Conservation (phyloP, 2,329 filamentous ascomycete genomes). For the Hypocreales sp. region DNA sequence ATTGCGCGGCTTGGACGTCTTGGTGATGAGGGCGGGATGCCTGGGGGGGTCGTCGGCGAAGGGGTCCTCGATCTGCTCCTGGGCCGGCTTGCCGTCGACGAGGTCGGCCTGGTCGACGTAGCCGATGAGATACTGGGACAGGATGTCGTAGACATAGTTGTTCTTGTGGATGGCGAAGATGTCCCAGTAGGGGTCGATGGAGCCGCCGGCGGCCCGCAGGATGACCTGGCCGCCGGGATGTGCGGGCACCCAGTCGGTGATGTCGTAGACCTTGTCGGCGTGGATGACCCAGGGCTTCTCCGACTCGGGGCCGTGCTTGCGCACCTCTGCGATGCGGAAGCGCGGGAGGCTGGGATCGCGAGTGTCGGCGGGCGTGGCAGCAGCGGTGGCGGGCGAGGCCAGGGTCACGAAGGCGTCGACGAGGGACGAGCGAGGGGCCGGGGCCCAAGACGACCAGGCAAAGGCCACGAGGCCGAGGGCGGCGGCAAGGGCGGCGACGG, state of each 20-base stretch:
- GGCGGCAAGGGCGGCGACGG: constrained; percentile 3
- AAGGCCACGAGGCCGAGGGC: constrained; percentile 3
- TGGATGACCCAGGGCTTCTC: constrained; percentile 47
- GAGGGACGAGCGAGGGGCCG: constrained; percentile 2
- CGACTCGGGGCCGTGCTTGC: constrained; percentile 35
- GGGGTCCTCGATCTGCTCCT: constrained; percentile 42
- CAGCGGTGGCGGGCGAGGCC: constrained; percentile 1
- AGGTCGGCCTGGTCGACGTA: constrained; percentile 43
- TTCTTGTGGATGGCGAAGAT: constrained; percentile 56
- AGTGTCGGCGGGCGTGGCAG: constrained; percentile 4
- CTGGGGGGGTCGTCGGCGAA: constrained; percentile 38
- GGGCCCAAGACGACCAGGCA: constrained; percentile 1
- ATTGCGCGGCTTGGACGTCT: constrained; percentile 41
- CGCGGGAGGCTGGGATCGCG: constrained; percentile 28
- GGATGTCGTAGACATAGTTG: constrained; percentile 46
- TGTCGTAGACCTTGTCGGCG: constrained; percentile 51
- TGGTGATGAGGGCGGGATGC: constrained; percentile 32
- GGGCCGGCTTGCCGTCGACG: constrained; percentile 36
- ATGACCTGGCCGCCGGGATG: constrained; percentile 57
- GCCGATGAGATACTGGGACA: constrained; percentile 49
- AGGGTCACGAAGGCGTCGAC: constrained; percentile 3
- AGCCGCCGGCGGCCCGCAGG: constrained; percentile 46
- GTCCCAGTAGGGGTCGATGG: constrained; percentile 53
- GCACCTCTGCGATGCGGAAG: constrained; percentile 34
- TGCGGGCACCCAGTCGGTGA: constrained; percentile 50